Evolutionary conservation across 208 protist genomes (phyloP), one percentile per base, ranked within the genome.

Genomic region (Trypanosoma cruzi): DNA sequence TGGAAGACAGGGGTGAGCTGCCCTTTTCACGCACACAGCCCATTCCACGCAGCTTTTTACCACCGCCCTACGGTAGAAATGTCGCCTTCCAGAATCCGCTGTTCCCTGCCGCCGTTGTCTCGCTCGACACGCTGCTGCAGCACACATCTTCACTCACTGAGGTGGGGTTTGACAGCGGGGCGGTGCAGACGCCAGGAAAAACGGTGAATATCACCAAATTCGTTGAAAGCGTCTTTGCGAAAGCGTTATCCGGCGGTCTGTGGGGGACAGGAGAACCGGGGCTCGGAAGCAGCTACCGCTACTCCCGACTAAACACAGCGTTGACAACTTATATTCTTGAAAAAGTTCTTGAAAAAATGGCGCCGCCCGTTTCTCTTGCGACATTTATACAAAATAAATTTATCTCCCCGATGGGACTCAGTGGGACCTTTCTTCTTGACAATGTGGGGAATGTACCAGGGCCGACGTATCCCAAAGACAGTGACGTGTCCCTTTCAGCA

Each of bases 91-190:
- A 48, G 20, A 83, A 83, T 55, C 54, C 70, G 31, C 63, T 67
- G 31, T 83, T 71, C 55, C 56, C 60, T 5, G 24, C 36, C 13
- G 40, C 49, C 22, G 58, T 77, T 46, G 79, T 89, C 52, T 85
- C 82, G n/a, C 70, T 93, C 61, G 65, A 84, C 42, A 86, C 83
- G 60, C 55, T 93, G 50, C 59, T 93, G 48, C 53, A 74, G 60
- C 87, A 93, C 67, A 85, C 77, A 14, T 88, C 84, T 0, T 84
- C 84, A 16, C 49, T 93, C 37, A 83, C 67, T 14, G 84, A 86
- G 24, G 58, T n/a, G 0, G 69, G 72, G 11, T 84, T 85, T 46
- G 29, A 52, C 26, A 68, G 11, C 2, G 58, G 68, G 3, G 31
- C 53, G 5, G 69, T 42, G 13, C 62, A 67, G 5, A 73, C 53